Evolutionary conservation across 2,329 filamentous ascomycete species (phyloP), one percentile per base, ranked within the genome.

Genomic region (Thermomyces lanuginosus): DNA sequence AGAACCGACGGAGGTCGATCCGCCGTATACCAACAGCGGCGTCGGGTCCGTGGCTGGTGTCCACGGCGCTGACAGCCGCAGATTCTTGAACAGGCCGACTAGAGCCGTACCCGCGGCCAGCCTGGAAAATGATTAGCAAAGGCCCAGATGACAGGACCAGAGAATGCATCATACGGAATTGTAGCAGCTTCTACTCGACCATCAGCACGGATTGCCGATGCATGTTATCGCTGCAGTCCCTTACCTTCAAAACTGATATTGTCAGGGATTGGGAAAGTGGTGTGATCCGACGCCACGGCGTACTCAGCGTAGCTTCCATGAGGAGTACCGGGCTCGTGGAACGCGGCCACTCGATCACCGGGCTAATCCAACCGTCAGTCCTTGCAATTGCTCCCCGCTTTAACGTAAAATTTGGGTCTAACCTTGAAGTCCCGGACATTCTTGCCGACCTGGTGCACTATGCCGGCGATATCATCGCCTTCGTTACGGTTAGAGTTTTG

Each of bases 261-360:
- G 12, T 52, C 36, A 0, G 66, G 62, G 7, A 72, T 44, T 38
- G 63, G 63, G 43, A 69, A 66, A 0, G 64, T 70, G 0, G 64
- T 63, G 34, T 66, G 52, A 13, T 53, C 52, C 53, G 52, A 60
- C 1, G 58, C 58, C 6, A 71, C 41, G 1, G 64, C 64, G 38
- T 70, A 72, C 34, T 71, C 64, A 2, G 64, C 67, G 33, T 59
- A 72, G 16, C 51, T 57, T 1, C 68, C 68, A 9, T 54, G 48
- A 0, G 58, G 50, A 2, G 49, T 51, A 27, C 51, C 38, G 61
- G 69, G 68, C 38, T 63, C 44, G 22, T 60, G 56, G 34, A 57
- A 53, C 0, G 49, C 51, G 1, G 46, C 62, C 1, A 72, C 67
- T 2, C 63, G 55, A 35, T 71, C 66, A 9, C 67, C 67, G 1